These are phyloP conservation scores for Dipodascopsis tothii DNA, from an alignment of 805 yeast species.

Conservation along the genomic window DNA sequence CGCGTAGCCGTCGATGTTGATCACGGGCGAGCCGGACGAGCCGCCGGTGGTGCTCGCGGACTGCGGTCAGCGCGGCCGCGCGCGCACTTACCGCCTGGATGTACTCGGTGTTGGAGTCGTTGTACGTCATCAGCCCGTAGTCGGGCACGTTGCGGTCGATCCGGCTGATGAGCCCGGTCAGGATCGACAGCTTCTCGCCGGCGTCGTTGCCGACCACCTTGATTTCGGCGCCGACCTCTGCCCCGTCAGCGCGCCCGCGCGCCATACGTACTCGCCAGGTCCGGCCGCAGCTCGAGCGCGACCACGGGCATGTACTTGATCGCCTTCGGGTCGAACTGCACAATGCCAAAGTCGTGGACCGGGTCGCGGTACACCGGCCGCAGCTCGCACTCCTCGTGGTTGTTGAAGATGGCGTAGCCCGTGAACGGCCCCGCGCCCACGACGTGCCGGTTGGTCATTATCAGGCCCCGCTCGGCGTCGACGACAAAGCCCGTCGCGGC, in stretches of 20 bases:
- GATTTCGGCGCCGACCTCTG: conserved; percentile 86
- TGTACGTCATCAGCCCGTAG: conserved; percentile 79
- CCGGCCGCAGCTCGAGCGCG: conserved; percentile 66
- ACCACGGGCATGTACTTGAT: conserved; percentile 68
- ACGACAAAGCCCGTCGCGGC: conserved; percentile 97
- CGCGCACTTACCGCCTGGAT: conserved; percentile 9
- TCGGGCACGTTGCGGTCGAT: conserved; percentile 92
- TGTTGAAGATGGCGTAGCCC: conserved; percentile 87
- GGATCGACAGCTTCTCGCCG: conserved; percentile 83
- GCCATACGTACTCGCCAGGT: conserved; percentile 34
- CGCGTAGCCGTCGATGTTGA: conserved; percentile 75
- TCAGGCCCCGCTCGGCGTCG: conserved; percentile 71
- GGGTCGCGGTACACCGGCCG: conserved; percentile 61
- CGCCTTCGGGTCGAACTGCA: conserved; percentile 62
- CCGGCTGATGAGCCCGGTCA: conserved; percentile 77
- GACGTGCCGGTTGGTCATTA: conserved; percentile 79
- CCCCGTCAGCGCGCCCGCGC: conserved; percentile 29
- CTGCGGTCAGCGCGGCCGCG: no score
- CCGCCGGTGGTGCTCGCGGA: conserved; percentile 96
- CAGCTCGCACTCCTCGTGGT: conserved; percentile 63
- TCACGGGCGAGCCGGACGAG: conserved; percentile 94
- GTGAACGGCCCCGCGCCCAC: conserved; percentile 93
- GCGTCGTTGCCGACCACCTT: conserved; percentile 95
- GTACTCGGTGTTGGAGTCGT: conserved; percentile 37
- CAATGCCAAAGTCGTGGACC: conserved; percentile 88